Base-by-base conservation (phyloP, 148 eudicot species). In the Camellia lanceoleosa region DNA sequence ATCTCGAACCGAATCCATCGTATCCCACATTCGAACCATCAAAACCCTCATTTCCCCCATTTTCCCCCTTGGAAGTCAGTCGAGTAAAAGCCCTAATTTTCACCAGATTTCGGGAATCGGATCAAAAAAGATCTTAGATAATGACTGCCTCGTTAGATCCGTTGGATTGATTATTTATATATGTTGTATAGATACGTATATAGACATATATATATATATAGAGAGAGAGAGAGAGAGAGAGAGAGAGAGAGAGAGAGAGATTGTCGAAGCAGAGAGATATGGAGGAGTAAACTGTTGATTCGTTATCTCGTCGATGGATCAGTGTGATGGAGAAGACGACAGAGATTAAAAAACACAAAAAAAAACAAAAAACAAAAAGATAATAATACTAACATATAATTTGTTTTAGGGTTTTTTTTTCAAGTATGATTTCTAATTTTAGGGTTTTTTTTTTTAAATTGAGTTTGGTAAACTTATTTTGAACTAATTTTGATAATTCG, bases 221-320 rank as follows among this genome's bases (percentile, higher is more conserved):
- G 0, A 30, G 0, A 30, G 0, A 30, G 38, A 30, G 38, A 30
- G 38, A 30, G 38, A 30, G 11, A 51, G 12, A 30, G 38, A 30
- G 1, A 30, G 38, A 30, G 38, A 30, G 38, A 30, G 38, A 1
- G 38, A 30, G 30, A 30, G 30, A 30, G 30, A 49, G 18, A 18
- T 20, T 11, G 41, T 23, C 55, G 15, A 58, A 13, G 49, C 19
- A 55, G 41, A 80, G 76, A 73, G 68, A 80, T 70, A 72, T 74
- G 19, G 15, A 3, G 15, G 47, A 3, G 18, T 63, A 63, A 62
- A 38, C 51, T 44, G 52, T 30, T 47, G 75, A 70, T 62, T 62
- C 71, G 55, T 66, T 80, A 55, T 60, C 55, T 61, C 75, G 75
- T 68, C 76, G 51, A 75, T 58, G 71, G 80, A 77, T 81, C 64